These are phyloP conservation scores for Nitzschia sp. DNA, from an alignment of 108 stramenopile genomes.

Conservation along the genomic window DNA sequence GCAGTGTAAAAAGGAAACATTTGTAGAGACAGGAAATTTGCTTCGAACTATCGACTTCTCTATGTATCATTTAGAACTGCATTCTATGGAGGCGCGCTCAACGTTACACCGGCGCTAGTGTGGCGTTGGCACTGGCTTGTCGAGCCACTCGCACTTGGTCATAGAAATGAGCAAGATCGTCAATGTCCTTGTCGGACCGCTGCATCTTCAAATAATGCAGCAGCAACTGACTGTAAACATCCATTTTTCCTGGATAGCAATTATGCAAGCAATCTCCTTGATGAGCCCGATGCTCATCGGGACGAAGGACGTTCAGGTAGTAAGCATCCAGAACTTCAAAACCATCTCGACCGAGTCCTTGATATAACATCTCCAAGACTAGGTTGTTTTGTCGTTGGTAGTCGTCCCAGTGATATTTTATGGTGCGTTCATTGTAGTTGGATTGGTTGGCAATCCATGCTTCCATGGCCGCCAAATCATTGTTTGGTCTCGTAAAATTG, in stretches of 20 bases:
- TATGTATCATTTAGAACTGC: too few species aligned
- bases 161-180: background rate
- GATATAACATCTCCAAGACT: constrained; percentile 21
- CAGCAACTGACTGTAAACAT: constrained; percentile 45
- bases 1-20: background rate
- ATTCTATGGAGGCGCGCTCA: too few species aligned
- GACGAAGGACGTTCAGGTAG: constrained; percentile 46
- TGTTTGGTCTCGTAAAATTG: constrained; percentile 45
- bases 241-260: constrained; percentile 54
- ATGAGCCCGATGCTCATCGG: constrained; percentile 44
- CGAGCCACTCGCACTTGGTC: background rate
- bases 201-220: constrained; percentile 34
- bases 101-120: too few species aligned
- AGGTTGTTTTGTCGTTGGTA: constrained; percentile 48
- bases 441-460: constrained; percentile 25
- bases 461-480: constrained; percentile 42
- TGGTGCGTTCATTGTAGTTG: constrained; percentile 29
- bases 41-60: too few species aligned
- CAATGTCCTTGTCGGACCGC: constrained; percentile 19
- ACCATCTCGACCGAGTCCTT: constrained; percentile 2
- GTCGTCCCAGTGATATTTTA: constrained; percentile 48
- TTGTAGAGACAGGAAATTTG: too few species aligned
- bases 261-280: constrained; percentile 54
- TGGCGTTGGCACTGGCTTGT: too few species aligned
- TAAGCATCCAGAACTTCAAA: constrained; percentile 50